These are phyloP conservation scores for Penicillium odoratum DNA, from an alignment of 495 filamentous ascomycete genomes.

Conservation along the genomic window DNA sequence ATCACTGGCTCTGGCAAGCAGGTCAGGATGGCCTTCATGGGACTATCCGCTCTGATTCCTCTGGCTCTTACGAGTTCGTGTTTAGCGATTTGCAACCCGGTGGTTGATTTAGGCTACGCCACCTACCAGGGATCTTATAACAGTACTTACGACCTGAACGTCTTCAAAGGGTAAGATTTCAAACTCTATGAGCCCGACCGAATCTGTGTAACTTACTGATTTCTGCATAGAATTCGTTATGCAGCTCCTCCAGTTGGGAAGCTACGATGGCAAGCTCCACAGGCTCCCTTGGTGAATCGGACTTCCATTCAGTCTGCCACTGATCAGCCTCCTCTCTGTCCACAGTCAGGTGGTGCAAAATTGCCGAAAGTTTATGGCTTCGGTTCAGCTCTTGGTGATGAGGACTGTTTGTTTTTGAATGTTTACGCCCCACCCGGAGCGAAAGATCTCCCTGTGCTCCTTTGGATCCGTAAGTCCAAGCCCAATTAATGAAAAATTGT, in stretches of 20 bases:
- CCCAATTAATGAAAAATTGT: background rate
- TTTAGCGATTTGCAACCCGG: background rate
- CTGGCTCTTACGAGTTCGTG: background rate
- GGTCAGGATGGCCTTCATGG: constrained; percentile 1
- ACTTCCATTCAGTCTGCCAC: constrained; percentile 8
- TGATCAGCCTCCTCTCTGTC: constrained; percentile 15
- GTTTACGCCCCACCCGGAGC: constrained; percentile 62
- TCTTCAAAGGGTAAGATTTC: constrained; percentile 26
- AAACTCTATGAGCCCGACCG: background rate
- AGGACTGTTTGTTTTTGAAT: constrained; percentile 72
- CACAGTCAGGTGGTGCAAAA: constrained; percentile 20
- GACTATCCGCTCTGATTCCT: background rate
- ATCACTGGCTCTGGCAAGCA: background rate
- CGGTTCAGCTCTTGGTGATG: constrained; percentile 26
- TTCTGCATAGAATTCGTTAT: constrained; percentile 34
- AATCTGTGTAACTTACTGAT: background rate
- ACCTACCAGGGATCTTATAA: constrained; percentile 24
- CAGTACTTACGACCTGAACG: constrained; percentile 17
- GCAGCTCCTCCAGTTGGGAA: constrained; percentile 38
- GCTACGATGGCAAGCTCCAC: constrained; percentile 37
- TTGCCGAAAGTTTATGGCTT: constrained; percentile 12
- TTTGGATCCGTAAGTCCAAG: constrained; percentile 17
- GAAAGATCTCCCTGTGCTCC: constrained; percentile 5
- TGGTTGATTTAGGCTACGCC: constrained; percentile 25
- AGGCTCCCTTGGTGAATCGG: constrained; percentile 18